Evolutionary conservation across 495 filamentous ascomycete species (phyloP), one percentile per base, ranked within the genome.

Genomic region (Articulospora tetracladia): DNA sequence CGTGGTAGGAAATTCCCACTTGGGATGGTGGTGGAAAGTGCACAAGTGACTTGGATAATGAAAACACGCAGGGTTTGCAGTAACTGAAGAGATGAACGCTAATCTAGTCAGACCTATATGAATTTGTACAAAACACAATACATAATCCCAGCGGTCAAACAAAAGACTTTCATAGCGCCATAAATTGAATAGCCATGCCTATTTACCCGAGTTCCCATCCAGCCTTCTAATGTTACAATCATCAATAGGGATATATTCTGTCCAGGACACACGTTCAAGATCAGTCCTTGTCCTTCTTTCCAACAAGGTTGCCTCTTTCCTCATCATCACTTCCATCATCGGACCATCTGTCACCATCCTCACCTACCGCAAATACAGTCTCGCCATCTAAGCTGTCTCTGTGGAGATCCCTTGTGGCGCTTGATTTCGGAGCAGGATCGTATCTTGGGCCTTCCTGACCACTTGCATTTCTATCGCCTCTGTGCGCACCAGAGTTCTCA

Each of bases 291-390:
- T 19, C 22, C 20, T 51, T 22, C 23, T 55, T 54, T 25, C 46
- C 44, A 15, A 90, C 92, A 53, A 96, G 78, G 60, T 83, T 81
- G 32, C 81, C 76, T 57, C 80, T 76, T 66, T 89, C 85, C 46
- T 74, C 73, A 12, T 84, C 79, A 48, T 86, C 84, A 28, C 80
- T 77, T 17, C 86, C 85, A 51, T 86, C 85, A 48, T 90, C 89
- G 26, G 82, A 84, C 73, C 83, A 89, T 68, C 86, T 87, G 66
- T 92, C 91, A 13, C 80, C 89, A 56, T 92, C 88, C 62, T 94
- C 92, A 15, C 92, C 92, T 6, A 97, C 90, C 7, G 92, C 93
- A 68, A 97, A 97, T 52, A 97, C 92, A 0, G 92, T 94, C 76
- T 97, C 92, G 4, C 91, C 93, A 57, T 97, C 93, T 20, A 96